These are phyloP conservation scores for Yarrowia yakushimensis DNA, from an alignment of 805 yeast species.

Conservation along the genomic window DNA sequence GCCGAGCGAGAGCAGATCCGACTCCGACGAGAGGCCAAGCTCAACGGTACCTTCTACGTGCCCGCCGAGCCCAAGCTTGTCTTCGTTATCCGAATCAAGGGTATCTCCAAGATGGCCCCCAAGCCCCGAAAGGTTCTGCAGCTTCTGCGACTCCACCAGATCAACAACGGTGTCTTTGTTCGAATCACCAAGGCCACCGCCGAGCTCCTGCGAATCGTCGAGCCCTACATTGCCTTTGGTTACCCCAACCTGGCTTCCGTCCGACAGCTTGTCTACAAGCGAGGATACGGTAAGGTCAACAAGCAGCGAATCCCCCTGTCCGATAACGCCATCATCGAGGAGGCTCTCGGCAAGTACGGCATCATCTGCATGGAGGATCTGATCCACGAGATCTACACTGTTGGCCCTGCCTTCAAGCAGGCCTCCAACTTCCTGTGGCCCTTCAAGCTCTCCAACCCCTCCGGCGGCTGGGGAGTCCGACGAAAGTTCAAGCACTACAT, in stretches of 20 bases:
- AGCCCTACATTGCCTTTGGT: conserved; percentile 80
- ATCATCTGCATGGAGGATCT: conserved; percentile 71
- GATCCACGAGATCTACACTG: conserved; percentile 78
- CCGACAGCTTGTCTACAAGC: conserved; percentile 74
- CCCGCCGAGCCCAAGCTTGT: conserved; percentile 93
- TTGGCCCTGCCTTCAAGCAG: conserved; percentile 83
- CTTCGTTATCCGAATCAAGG: conserved; percentile 97
- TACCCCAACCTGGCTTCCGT: conserved; percentile 72
- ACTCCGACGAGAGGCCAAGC: conserved; percentile 92
- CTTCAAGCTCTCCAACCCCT: conserved; percentile 77
- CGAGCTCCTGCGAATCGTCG: conserved; percentile 72
- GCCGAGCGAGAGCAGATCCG: conserved; percentile 79
- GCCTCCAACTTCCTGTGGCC: conserved; percentile 85
- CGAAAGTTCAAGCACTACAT: conserved; percentile 81
- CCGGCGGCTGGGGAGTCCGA: conserved; percentile 76
- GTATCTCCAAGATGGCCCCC: conserved; percentile 97
- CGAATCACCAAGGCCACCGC: conserved; percentile 76
- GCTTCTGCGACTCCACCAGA: conserved; percentile 72
- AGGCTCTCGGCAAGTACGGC: conserved; percentile 68
- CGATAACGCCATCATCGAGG: conserved; percentile 71
- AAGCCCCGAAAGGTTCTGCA: conserved; percentile 97
- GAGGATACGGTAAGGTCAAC: conserved; percentile 80
- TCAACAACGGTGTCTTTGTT: conserved; percentile 76
- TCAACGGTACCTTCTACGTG: conserved; percentile 87
- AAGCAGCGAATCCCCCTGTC: conserved; percentile 70